Percentiles rank a stretch among this genome's conserved stretches.
These are phyloP conservation scores for Aspergillus nanangensis DNA, from an alignment of 495 filamentous ascomycete genomes.

Conservation along the genomic window DNA sequence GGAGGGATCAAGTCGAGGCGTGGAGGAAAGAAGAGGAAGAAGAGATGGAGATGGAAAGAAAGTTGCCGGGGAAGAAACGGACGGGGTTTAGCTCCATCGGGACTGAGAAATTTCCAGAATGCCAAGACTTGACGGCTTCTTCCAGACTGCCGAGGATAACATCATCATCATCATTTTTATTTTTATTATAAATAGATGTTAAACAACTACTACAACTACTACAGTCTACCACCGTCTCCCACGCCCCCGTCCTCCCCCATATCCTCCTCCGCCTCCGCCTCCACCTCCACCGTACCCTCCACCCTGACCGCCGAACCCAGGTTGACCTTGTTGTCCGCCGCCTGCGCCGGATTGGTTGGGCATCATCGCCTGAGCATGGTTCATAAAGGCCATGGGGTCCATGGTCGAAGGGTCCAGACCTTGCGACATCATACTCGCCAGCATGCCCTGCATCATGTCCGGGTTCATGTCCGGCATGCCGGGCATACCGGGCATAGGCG, in stretches of 20 bases:
- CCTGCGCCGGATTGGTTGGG: conserved; percentile 36
- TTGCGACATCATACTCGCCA: conserved; percentile 73
- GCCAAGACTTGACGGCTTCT: conserved; percentile 40
- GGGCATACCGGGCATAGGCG: conserved; percentile 60
- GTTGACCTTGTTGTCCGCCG: conserved; percentile 36
- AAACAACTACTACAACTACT: no score
- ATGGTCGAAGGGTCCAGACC: conserved; percentile 82
- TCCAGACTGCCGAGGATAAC: conserved; percentile 29
- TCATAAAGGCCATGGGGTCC: conserved; percentile 58
- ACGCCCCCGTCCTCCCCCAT: conserved; percentile 46
- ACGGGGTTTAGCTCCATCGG: conserved; percentile 31
- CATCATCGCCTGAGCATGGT: conserved; percentile 50
- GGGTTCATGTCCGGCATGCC: conserved; percentile 69
- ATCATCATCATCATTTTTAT: not conserved
- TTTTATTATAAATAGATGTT: not conserved
- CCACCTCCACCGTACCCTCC: no score
- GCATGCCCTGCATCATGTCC: conserved; percentile 76
- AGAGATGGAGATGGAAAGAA: conserved; percentile 7
- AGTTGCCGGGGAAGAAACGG: conserved; percentile 23
- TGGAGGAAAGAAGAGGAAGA: not conserved
- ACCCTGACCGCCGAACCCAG: conserved; percentile 39
- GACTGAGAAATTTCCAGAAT: conserved; percentile 54
- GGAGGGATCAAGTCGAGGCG: conserved; percentile 7
- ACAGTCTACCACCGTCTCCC: conserved; percentile 43
- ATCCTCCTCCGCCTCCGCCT: no score